Evolutionary conservation across 257 asterid genomes (phyloP), one percentile per base, ranked within the genome.

Genomic region (Gardenia jasminoides): DNA sequence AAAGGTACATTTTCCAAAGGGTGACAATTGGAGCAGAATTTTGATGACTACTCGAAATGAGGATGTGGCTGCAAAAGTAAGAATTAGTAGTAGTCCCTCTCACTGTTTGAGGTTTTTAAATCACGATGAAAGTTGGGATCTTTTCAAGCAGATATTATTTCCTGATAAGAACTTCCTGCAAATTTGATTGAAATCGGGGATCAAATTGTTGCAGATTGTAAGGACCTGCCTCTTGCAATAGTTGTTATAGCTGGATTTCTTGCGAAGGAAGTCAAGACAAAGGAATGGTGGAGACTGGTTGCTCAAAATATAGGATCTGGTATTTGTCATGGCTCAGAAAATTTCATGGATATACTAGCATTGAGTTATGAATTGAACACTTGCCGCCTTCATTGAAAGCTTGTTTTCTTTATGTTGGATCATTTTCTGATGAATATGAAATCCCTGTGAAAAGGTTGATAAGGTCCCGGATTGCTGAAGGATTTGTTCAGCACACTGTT

Each of bases 401-500:
- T 48, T 48, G 56, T 48, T 48, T 48, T 48, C 56, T 48, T 48
- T 48, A 48, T 48, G 56, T 7, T 39, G 78, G 78, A 41, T 24
- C 50, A 74, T 39, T 75, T 48, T 31, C 52, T 2, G 59, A 62
- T 28, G 59, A 59, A 1, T 36, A 36, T 36, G 3, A 36, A 36
- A 36, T 36, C 41, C 41, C 41, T 36, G 41, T 36, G 41, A 30
- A 28, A 43, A 76, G 28, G 26, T 46, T 76, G 71, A 44, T 76
- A 13, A 11, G 19, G 7, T 15, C 26, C 7, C 62, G 79, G 79
- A 67, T 76, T 17, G 72, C 72, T n/a, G 72, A 64, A 39, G 79
- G 72, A 8, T 16, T 76, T 44, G 30, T 64, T 7, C 5, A 43
- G 43, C 11, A 48, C 15, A 44, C 1, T 24, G 17, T 3, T 17